phyloP scores from a whole-genome alignment of 306 rosid species.

The Lagenaria siceraria region DNA sequence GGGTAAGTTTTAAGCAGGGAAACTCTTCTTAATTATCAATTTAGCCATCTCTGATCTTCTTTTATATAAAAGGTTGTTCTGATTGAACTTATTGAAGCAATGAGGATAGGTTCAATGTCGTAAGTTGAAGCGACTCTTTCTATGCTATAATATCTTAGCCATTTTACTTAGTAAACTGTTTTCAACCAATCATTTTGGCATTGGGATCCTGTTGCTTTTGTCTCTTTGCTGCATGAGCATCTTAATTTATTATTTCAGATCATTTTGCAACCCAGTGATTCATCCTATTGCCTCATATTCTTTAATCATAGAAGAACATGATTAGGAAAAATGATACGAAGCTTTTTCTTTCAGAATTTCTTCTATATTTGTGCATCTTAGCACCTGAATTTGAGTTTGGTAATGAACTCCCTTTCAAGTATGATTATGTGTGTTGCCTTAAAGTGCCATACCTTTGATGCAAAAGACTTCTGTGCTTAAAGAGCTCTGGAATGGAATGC shows the following conservation, averaged over 20 bases:
- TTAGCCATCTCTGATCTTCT: not conserved
- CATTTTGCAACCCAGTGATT: not conserved
- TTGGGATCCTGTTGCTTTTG: not conserved
- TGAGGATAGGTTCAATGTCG: not conserved
- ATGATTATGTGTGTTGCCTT: not conserved
- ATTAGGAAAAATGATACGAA: not conserved
- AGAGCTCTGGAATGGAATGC: not conserved
- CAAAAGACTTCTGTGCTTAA: not conserved
- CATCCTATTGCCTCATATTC: not conserved
- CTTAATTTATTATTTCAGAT: not conserved
- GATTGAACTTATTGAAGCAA: not conserved
- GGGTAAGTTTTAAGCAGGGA: conserved; percentile 29
- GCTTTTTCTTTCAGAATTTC: not conserved
- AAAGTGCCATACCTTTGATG: not conserved
- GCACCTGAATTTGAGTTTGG: not conserved
- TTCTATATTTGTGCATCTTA: not conserved
- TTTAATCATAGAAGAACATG: not conserved
- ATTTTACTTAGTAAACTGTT: not conserved
- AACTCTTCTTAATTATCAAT: not conserved
- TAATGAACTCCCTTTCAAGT: not conserved
- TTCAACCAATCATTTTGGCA: not conserved
- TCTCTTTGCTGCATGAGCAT: not conserved
- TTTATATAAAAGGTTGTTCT: not conserved
- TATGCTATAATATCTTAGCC: not conserved
- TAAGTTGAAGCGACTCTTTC: not conserved